Conservation (phyloP, 345 rosid genomes). For the Streptanthus diversifolius region DNA sequence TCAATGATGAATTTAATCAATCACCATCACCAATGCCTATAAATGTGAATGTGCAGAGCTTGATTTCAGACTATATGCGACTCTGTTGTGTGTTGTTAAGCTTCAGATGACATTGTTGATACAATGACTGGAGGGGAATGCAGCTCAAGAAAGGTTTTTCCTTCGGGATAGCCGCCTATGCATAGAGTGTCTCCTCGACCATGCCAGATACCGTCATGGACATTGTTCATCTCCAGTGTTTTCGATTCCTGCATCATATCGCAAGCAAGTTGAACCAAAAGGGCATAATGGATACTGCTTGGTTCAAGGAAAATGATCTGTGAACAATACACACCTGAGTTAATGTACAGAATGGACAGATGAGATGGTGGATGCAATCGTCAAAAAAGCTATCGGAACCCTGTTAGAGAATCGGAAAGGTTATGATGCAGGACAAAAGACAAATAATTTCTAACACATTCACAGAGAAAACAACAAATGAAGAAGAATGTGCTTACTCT, state of each 20-base stretch:
- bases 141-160: slow-evolving; percentile 49
- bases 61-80: background rate
- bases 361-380: slow-evolving; percentile 67
- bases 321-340: slow-evolving; percentile 53
- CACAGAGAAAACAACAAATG: background rate
- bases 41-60: background rate
- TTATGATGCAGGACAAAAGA: slow-evolving; percentile 4
- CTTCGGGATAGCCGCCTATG: slow-evolving; percentile 56
- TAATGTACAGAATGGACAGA: slow-evolving; percentile 76
- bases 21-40: background rate
- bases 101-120: slow-evolving; percentile 42
- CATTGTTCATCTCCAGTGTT: slow-evolving; percentile 95
- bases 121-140: slow-evolving; percentile 44
- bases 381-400: slow-evolving; percentile 64
- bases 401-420: slow-evolving; percentile 34
- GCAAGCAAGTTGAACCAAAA: slow-evolving; percentile 13
- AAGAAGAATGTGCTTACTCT: slow-evolving; percentile 46
- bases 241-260: slow-evolving; percentile 62
- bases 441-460: background rate
- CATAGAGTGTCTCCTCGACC: slow-evolving; percentile 90
- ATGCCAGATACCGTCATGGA: slow-evolving; percentile 90
- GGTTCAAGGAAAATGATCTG: background rate
- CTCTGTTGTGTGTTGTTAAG: slow-evolving; percentile 13
- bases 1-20: background rate
- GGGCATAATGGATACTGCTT: background rate